These are phyloP conservation scores for Microsporum audouinii DNA, from an alignment of 2,329 filamentous ascomycete genomes.

Conservation along the genomic window DNA sequence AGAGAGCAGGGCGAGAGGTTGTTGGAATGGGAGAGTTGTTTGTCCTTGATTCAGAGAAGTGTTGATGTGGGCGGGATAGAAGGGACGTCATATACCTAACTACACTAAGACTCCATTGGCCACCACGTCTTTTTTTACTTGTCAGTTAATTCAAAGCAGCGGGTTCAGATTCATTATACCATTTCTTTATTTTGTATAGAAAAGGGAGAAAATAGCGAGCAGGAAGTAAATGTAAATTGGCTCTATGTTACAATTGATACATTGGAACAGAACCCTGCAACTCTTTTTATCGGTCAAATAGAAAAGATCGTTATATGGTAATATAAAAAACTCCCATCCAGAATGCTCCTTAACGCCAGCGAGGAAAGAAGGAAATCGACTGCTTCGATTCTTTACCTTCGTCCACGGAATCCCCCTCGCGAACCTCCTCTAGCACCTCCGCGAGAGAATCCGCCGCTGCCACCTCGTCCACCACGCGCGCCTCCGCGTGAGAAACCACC, in stretches of 20 bases:
- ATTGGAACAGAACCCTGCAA: not conserved
- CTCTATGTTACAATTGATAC: slow-evolving; percentile 2
- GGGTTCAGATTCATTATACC: not conserved
- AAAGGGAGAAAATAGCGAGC: not conserved
- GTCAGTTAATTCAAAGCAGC: not conserved
- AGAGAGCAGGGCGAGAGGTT: not conserved
- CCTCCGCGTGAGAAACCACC: slow-evolving; percentile 38
- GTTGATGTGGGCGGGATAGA: not conserved
- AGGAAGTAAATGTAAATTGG: not conserved
- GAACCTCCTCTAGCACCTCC: slow-evolving; percentile 24
- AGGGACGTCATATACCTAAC: slow-evolving; percentile 1
- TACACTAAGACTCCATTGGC: not conserved
- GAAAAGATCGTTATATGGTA: not conserved
- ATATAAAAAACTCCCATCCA: slow-evolving; percentile 7
- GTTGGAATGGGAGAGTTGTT: not conserved
- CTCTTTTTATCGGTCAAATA: not conserved
- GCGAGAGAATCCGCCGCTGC: slow-evolving; percentile 30
- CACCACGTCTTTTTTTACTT: not conserved
- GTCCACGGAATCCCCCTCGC: slow-evolving; percentile 25
- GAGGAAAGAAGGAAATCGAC: slow-evolving; percentile 2
- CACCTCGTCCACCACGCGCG: slow-evolving; percentile 27
- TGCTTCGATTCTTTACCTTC: slow-evolving; percentile 11
- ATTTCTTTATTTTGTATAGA: not conserved
- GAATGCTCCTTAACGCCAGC: slow-evolving; percentile 16
- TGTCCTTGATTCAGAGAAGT: not conserved